phyloP scores from a whole-genome alignment of 108 stramenopile genomes.

The Chaetoceros muelleri region DNA sequence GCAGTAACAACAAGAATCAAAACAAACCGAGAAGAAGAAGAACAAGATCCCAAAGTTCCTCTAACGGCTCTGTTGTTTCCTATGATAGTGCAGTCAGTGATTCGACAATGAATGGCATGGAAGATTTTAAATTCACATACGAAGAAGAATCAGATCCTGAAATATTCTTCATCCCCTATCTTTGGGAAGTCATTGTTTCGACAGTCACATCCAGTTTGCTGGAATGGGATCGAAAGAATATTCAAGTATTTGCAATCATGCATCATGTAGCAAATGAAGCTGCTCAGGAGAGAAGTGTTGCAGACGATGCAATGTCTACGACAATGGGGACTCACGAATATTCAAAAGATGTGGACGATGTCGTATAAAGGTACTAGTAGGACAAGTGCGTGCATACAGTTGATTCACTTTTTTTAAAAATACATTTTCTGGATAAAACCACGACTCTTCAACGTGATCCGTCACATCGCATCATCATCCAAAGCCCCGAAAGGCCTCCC shows the following conservation, averaged over 20 bases:
- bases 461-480: too few relatives aligned
- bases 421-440: too few relatives aligned
- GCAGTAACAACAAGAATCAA: background rate
- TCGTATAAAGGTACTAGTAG: conserved; percentile 11
- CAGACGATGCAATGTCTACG: background rate
- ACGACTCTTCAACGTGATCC: too few relatives aligned
- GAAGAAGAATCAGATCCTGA: conserved; percentile 79
- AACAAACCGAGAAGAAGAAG: conserved; percentile 14
- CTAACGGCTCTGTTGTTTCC: too few relatives aligned
- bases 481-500: conserved; percentile 25
- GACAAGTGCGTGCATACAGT: too few relatives aligned
- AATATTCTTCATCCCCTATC: conserved; percentile 69
- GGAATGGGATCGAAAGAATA: conserved; percentile 53
- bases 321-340: background rate
- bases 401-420: too few relatives aligned
- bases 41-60: background rate
- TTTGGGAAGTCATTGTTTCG: conserved; percentile 63
- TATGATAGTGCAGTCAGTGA: conserved; percentile 22
- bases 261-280: conserved; percentile 19
- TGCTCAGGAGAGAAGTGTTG: background rate
- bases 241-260: conserved; percentile 50
- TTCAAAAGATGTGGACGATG: conserved; percentile 9
- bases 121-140: conserved; percentile 63
- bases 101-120: conserved; percentile 13
- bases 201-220: conserved; percentile 39